Base-by-base conservation (phyloP, 1,139 yeast species). In the Nakaseomyces sp. region DNA sequence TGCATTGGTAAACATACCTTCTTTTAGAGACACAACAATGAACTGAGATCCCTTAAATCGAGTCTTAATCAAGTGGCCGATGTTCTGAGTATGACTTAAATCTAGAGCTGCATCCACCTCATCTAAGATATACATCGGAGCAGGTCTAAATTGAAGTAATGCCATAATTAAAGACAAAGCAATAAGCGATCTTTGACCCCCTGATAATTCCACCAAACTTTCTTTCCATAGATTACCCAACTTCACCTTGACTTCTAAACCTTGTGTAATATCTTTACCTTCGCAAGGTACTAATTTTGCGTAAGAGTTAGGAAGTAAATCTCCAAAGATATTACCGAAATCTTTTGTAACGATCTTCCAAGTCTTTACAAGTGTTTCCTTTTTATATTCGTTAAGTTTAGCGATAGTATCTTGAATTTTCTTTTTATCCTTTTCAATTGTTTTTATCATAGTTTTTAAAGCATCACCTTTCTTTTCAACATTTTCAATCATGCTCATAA, bases 21-120 rank as follows among this genome's bases (percentile, higher is more conserved):
- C 98, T 61, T 93, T 93, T 66, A 93, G 77, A 24, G 96, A 85
- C 16, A 93, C 98, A 45, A 93, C 95, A 52, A 93, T 89, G 59
- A 93, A 93, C 61, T 93, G 99, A 2, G 96, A 83, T 0, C 95
- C 96, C 61, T 85, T 83, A 66, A 93, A 93, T 54, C 96, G 71
- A 0, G 96, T 89, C 66, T 89, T 91, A 64, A 93, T 91, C 60
- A 93, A 71, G 60, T 88, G 96, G 4, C 99, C 99, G 57, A 93
- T 91, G 58, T 91, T 91, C 64, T 93, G 97, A 1, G 99, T 93
- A 63, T 93, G 99, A 44, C 95, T 86, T 51, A 89, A 74, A 70
- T 93, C 99, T 51, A 93, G 73, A 1, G 99, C 99, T 1, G 99
- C 98, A 66, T 91, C 98, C 31, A 91, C 96, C 66, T 91, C 98